Base-by-base conservation (phyloP, 805 yeast species). In the Kodamaea fukazawae region DNA sequence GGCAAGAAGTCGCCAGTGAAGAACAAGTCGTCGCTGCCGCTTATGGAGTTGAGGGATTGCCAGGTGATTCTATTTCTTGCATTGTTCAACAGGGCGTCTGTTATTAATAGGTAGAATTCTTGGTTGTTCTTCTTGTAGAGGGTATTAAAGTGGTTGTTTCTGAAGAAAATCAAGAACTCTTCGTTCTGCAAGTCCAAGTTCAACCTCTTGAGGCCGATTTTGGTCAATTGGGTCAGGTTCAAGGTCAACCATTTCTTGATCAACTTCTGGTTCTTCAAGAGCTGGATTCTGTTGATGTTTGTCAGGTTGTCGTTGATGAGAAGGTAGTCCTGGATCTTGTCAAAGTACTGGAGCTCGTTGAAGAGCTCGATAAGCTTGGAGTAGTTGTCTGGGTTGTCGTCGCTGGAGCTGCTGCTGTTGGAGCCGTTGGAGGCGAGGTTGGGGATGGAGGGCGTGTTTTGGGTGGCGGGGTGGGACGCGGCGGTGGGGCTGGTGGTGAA, bases 61-160 rank as follows among this genome's bases (percentile, higher is more conserved):
- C 98, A 91, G 6, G 87, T 86, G 13, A 84, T 73, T n/a, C 50
- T 53, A 17, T 53, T 51, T 10, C 54, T 43, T 1, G 57, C 51
- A 26, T 47, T 46, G 29, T 70, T 66, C 51, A 78, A 83, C 3
- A 93, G 88, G 11, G 71, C 65, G 55, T 93, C 96, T 1, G 93
- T 86, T 2, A 86, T 82, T 18, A 91, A 66, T 4, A 77, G 60
- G 54, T 76, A 88, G 23, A 91, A 65, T 29, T 60, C 71, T 32
- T 54, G 50, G 40, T 71, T 70, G 20, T 68, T 69, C 15, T 58
- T 57, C 53, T 81, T 81, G 49, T 70, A 75, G 8, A 90, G 56
- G 0, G 96, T 87, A 47, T 76, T 76, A 61, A 86, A 91, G 58
- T 89, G 96, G 58, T 93, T 90, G 60, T 93, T 91, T 54, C 97